Base-by-base conservation (phyloP, 2,329 filamentous ascomycete species). In the Chaetoscypha palmicola region DNA sequence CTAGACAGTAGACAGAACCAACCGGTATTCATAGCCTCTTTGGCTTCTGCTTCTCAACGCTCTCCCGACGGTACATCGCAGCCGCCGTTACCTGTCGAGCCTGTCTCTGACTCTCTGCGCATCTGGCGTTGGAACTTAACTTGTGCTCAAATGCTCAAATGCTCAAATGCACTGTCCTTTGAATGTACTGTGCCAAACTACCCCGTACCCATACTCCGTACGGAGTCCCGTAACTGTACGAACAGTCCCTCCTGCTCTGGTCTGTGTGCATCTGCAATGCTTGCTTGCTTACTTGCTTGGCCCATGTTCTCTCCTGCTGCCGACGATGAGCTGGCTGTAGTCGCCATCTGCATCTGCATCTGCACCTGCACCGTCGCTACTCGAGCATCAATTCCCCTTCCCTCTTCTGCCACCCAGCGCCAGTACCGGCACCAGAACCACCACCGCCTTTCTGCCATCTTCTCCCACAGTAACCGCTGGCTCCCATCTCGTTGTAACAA, bases 401-500 rank as follows among this genome's bases (percentile, higher is more conserved):
- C 8, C 30, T 41, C 28, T 20, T 33, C 26, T 30, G 10, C 24
- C 26, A 9, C 23, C 21, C 21, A 10, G 8, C 7, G 24, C 34
- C 14, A 37, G 9, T 12, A 19, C 34, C 19, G 11, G 12, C n/a
- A 19, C 32, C n/a, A 16, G n/a, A 14, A 20, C 17, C 34, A 37
- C 21, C 16, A 21, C 22, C 23, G 12, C 22, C 17, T 19, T 17
- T 16, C 17, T 17, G n/a, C 32, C 17, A 31, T 17, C 31, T 17
- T 37, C 34, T 28, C 16, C 38, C 26, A 12, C 38, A 19, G 20
- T 32, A 14, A 12, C 28, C 36, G 10, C 30, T 17, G n/a, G 10
- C 38, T 23, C 9, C 14, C 26, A 22, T 9, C 19, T 22, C 34
- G 3, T 37, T 32, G 38, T 41, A 41, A 33, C 28, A 32, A 41